Percentiles rank a stretch among this genome's conserved stretches.
phyloP scores from a whole-genome alignment of 108 stramenopile genomes.

The Stephanodiscus triporus region DNA sequence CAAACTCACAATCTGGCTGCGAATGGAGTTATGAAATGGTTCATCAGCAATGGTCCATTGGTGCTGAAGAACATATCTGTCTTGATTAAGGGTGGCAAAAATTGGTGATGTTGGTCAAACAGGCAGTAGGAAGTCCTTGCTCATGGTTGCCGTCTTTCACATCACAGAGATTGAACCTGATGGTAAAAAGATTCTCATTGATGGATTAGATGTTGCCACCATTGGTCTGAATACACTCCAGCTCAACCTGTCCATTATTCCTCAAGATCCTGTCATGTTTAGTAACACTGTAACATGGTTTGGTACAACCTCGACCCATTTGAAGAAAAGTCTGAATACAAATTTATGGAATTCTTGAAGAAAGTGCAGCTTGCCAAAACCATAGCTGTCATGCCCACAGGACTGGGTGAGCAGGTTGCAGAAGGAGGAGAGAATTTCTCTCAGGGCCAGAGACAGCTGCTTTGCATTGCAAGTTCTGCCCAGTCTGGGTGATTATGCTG shows the following conservation, averaged over 20 bases:
- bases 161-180: slow-evolving; percentile 87
- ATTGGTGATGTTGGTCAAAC: slow-evolving; percentile 94
- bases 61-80: slow-evolving; percentile 88
- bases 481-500: too few species aligned
- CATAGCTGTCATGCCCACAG: slow-evolving; percentile 65
- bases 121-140: slow-evolving; percentile 86
- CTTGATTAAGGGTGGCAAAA: slow-evolving; percentile 77
- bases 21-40: too few species aligned
- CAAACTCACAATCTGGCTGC: too few species aligned
- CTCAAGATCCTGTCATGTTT: slow-evolving; percentile 98
- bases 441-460: slow-evolving; percentile 94
- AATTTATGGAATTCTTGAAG: slow-evolving; percentile 84
- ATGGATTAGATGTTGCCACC: slow-evolving; percentile 85
- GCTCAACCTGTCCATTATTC: slow-evolving; percentile 94
- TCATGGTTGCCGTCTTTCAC: slow-evolving; percentile 92
- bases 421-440: slow-evolving; percentile 98
- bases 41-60: slow-evolving; percentile 87
- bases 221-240: slow-evolving; percentile 88
- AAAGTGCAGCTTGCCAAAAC: slow-evolving; percentile 81
- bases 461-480: slow-evolving; percentile 89
- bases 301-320: slow-evolving; percentile 98
- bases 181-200: slow-evolving; percentile 86
- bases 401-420: slow-evolving; percentile 84
- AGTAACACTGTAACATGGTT: slow-evolving; percentile 92
- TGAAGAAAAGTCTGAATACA: slow-evolving; percentile 69